Conservation (phyloP, 495 filamentous ascomycete species). For the Cercophora scortea region DNA sequence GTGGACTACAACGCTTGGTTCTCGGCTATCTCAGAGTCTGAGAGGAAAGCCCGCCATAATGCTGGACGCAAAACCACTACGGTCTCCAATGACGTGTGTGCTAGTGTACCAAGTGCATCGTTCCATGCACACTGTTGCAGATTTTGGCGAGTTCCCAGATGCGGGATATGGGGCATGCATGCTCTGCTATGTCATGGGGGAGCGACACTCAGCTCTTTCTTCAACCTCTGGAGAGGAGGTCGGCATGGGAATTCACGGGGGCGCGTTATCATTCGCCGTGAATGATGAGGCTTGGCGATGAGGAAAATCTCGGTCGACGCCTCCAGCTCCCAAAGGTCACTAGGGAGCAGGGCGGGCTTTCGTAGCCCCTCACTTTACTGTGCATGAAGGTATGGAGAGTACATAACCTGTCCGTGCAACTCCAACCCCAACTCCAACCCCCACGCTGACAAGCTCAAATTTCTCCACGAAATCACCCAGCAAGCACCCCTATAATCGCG, state of each 20-base stretch:
- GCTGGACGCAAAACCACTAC: neutral
- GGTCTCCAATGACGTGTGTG: neutral
- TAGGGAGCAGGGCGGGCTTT: too few species aligned
- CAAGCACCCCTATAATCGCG: conserved; percentile 1
- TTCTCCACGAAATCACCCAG: conserved; percentile 12
- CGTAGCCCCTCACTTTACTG: too few species aligned
- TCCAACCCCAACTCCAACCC: conserved; percentile 13
- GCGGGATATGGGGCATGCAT: too few species aligned
- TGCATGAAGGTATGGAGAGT: neutral
- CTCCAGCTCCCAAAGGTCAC: neutral
- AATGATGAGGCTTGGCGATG: neutral
- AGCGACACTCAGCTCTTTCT: too few species aligned
- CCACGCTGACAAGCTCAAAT: conserved; percentile 17
- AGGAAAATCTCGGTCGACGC: neutral
- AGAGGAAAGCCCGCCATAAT: neutral
- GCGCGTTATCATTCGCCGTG: neutral
- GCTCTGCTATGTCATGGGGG: too few species aligned
- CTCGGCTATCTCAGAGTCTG: conserved; percentile 1
- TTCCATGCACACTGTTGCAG: too few species aligned
- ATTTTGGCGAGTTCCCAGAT: too few species aligned
- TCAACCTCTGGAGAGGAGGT: too few species aligned
- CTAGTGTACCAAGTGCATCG: too few species aligned
- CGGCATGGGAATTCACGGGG: too few species aligned
- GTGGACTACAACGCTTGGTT: neutral
- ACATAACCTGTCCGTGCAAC: neutral